Evolutionary conservation across 2,329 filamentous ascomycete genomes (phyloP).

Genomic region (Aaosphaeria pasadenensis): DNA sequence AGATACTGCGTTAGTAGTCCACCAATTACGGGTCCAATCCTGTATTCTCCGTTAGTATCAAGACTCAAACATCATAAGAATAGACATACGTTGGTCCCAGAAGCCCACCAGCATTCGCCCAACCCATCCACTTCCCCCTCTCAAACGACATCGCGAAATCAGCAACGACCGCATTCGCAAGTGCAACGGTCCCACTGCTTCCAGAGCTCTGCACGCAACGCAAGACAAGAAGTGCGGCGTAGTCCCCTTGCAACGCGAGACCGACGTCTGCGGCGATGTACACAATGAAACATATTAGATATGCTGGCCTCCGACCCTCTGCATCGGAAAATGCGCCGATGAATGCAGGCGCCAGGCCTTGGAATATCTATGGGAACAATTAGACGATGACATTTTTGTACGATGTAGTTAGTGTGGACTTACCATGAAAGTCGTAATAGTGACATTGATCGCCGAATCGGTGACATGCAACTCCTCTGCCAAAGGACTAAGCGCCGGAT

Average conservation of each 20-base stretch:
- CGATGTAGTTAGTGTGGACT: constrained; percentile 12
- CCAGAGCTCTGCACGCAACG: constrained; percentile 32
- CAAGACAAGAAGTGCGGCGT: constrained; percentile 22
- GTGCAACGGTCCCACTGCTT: constrained; percentile 40
- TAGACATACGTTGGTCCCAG: constrained; percentile 6
- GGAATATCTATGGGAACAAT: constrained; percentile 19
- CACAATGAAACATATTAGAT: constrained; percentile 37
- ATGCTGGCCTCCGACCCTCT: constrained; percentile 48
- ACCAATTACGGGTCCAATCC: constrained; percentile 16
- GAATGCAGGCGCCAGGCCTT: constrained; percentile 51
- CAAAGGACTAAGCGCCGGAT: constrained; percentile 23
- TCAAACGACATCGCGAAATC: constrained; percentile 66
- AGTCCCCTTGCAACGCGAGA: constrained; percentile 23
- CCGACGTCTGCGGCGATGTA: constrained; percentile 25
- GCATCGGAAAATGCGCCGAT: constrained; percentile 49
- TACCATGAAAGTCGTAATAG: constrained; percentile 47
- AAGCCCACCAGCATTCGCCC: constrained; percentile 52
- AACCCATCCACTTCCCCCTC: constrained; percentile 66
- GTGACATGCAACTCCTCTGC: constrained; percentile 38
- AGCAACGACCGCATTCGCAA: constrained; percentile 66
- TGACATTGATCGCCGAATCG: constrained; percentile 45
- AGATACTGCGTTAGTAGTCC: constrained; percentile 22
- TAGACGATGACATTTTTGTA: not conserved
- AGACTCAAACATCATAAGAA: not conserved
- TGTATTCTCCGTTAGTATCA: not conserved